Evolutionary conservation across 148 eudicot species (phyloP).

Genomic region (Rheum nobile): DNA sequence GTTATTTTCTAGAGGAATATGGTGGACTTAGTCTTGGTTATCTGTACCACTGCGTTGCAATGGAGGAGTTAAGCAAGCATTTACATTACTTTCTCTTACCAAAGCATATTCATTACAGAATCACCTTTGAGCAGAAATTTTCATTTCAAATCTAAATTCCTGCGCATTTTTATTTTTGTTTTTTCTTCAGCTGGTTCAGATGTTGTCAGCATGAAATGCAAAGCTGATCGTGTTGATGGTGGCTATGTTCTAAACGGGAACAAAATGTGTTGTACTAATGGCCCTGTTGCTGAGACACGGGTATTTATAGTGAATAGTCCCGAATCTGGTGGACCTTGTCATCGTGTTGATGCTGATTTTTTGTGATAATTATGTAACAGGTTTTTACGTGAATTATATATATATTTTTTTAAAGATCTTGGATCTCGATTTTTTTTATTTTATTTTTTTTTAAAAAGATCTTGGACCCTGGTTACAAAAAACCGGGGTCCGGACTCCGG

Average conservation of each 20-base stretch:
- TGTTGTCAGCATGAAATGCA: too few species aligned
- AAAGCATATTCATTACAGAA: background rate
- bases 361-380: constrained; percentile 26
- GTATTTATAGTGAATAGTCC: constrained; percentile 17
- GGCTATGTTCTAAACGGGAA: too few species aligned
- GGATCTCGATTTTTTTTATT: too few species aligned
- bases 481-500: too few species aligned
- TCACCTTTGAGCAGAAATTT: too few species aligned
- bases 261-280: constrained; percentile 99
- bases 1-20: constrained; percentile 62
- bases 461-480: too few species aligned
- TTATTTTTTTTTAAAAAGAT: too few species aligned
- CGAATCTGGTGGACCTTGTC: background rate
- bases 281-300: constrained; percentile 86
- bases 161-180: background rate
- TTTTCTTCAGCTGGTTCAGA: constrained; percentile 71
- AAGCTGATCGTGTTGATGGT: too few species aligned
- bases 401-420: too few species aligned
- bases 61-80: constrained; percentile 65
- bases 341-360: too few species aligned
- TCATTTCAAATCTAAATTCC: background rate
- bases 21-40: constrained; percentile 99
- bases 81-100: background rate
- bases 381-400: too few species aligned
- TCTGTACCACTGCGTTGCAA: too few species aligned